Conservation (phyloP, 306 rosid genomes). For the Vachellia collinsii region DNA sequence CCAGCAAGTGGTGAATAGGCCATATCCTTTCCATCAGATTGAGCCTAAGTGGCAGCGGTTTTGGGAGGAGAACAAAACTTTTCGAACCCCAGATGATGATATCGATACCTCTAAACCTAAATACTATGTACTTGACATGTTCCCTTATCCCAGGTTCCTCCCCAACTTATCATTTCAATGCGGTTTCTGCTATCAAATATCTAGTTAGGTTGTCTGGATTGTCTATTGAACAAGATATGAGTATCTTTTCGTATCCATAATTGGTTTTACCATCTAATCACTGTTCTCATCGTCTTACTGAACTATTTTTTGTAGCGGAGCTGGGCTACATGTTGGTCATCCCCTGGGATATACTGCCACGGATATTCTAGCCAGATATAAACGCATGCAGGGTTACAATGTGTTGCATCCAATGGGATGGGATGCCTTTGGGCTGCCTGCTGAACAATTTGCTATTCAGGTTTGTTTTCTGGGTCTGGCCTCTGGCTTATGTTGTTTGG, state of each 20-base stretch:
- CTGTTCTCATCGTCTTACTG: constrained; percentile 11
- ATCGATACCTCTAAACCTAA: constrained; percentile 86
- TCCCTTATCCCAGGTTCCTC: constrained; percentile 92
- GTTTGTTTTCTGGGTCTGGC: constrained; percentile 48
- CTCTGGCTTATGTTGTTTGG: constrained; percentile 17
- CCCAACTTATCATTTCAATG: not conserved
- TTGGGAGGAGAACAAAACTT: constrained; percentile 80
- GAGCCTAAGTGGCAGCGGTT: constrained; percentile 90
- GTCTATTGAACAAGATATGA: not conserved
- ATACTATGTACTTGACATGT: constrained; percentile 92
- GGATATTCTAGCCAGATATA: constrained; percentile 85
- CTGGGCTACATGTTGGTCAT: constrained; percentile 96
- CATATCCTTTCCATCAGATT: constrained; percentile 77
- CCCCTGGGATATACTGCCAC: constrained; percentile 97
- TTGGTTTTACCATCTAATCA: not conserved
- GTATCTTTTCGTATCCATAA: not conserved
- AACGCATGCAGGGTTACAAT: constrained; percentile 87
- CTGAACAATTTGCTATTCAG: constrained; percentile 96
- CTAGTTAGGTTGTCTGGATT: not conserved
- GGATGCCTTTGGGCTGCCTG: constrained; percentile 99
- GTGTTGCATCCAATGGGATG: constrained; percentile 99
- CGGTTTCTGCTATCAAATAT: not conserved
- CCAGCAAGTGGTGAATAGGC: constrained; percentile 45
- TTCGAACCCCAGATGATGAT: constrained; percentile 86
- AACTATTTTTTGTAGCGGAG: constrained; percentile 65